A percentile compares a stretch with the other conserved stretches of the same genome.
These are phyloP conservation scores for Podospora anserina DNA, from an alignment of 495 filamentous ascomycete species.

Conservation along the genomic window DNA sequence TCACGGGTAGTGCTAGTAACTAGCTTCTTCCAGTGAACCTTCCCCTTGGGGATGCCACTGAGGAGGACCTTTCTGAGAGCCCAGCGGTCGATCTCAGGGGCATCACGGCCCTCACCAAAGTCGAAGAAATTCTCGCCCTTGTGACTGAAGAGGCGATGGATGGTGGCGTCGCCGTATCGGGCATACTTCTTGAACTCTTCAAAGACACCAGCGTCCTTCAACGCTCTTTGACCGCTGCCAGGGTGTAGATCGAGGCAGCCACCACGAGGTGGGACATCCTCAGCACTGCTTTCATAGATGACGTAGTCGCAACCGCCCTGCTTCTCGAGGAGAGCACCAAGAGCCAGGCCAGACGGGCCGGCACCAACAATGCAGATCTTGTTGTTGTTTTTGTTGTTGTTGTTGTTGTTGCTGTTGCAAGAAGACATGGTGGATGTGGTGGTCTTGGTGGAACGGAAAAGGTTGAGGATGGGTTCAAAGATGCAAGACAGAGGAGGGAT, in stretches of 20 bases:
- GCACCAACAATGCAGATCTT: constrained; percentile 47
- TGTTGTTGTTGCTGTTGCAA: too few relatives aligned
- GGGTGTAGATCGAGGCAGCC: constrained; percentile 57
- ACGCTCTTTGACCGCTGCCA: constrained; percentile 49
- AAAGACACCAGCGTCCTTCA: constrained; percentile 50
- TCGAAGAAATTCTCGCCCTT: neutral
- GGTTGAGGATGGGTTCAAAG: too few relatives aligned
- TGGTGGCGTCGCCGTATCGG: constrained; percentile 30
- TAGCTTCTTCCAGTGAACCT: neutral
- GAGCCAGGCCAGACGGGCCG: constrained; percentile 56
- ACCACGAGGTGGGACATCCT: constrained; percentile 34
- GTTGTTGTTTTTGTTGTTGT: too few relatives aligned
- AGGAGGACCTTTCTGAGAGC: constrained; percentile 44
- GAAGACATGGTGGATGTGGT: too few relatives aligned
- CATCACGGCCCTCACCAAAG: constrained; percentile 19
- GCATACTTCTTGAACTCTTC: constrained; percentile 43
- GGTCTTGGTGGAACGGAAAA: too few relatives aligned
- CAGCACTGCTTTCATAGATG: constrained; percentile 53
- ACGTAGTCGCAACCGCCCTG: constrained; percentile 41
- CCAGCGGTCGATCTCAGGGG: constrained; percentile 43
- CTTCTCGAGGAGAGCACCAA: constrained; percentile 52
- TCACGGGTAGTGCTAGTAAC: neutral
- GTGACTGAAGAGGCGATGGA: constrained; percentile 20
- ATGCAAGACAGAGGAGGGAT: too few relatives aligned
- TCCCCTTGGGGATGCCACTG: constrained; percentile 35